Evolutionary conservation across 306 rosid species (phyloP).

Genomic region (Alnus glutinosa): DNA sequence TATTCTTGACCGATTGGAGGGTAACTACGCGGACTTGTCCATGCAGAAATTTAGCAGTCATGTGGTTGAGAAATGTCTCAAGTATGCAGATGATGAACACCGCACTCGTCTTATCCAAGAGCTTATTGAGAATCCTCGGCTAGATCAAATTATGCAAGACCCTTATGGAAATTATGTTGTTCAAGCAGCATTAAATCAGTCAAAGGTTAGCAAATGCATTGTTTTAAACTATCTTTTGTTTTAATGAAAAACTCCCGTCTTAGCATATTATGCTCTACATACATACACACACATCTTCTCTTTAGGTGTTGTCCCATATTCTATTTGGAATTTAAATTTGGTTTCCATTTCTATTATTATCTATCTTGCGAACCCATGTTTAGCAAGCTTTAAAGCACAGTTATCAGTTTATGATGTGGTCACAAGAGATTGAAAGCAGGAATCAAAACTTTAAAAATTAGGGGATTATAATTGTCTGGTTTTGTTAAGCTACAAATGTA

Average conservation of each 20-base stretch:
- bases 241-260: not conserved
- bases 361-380: not conserved
- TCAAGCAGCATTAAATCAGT: slow-evolving; percentile 45
- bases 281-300: not conserved
- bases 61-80: slow-evolving; percentile 57
- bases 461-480: not conserved
- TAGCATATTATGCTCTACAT: not conserved
- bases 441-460: not conserved
- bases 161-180: slow-evolving; percentile 56
- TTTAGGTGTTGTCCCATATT: not conserved
- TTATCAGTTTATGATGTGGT: not conserved
- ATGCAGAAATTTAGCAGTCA: slow-evolving; percentile 60
- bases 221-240: not conserved
- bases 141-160: slow-evolving; percentile 59
- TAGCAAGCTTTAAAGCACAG: not conserved
- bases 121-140: slow-evolving; percentile 32
- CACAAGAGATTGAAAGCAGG: not conserved
- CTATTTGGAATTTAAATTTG: not conserved
- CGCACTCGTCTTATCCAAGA: slow-evolving; percentile 32
- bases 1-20: slow-evolving; percentile 45
- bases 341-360: not conserved
- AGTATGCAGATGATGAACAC: slow-evolving; percentile 29
- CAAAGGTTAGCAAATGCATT: slow-evolving; percentile 40
- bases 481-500: not conserved
- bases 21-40: slow-evolving; percentile 47